Evolutionary conservation across 345 rosid species (phyloP).

Genomic region (Mallotus nudiflorus): DNA sequence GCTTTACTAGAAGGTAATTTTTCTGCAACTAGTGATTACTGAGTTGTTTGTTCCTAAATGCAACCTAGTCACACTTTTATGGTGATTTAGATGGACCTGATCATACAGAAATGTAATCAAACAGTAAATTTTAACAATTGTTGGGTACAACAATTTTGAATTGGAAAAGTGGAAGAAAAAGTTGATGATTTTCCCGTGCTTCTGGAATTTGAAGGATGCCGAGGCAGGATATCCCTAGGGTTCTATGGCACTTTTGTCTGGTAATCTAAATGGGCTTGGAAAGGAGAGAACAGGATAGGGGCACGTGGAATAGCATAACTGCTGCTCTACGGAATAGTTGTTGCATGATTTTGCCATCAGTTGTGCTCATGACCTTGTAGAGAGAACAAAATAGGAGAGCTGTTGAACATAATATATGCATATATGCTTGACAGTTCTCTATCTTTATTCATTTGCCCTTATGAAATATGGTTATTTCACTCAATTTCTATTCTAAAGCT

Average conservation of each 20-base stretch:
- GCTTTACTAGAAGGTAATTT: conserved; percentile 31
- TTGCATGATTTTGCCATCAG: background rate
- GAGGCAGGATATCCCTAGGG: background rate
- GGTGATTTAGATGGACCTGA: background rate
- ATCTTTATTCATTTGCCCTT: too few species aligned
- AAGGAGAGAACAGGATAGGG: background rate
- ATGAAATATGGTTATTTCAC: too few species aligned
- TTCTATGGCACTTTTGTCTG: background rate
- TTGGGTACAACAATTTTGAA: background rate
- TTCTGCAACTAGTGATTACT: conserved; percentile 16
- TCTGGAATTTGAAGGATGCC: background rate
- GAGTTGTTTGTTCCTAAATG: conserved; percentile 8
- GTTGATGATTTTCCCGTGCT: background rate
- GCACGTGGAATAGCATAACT: background rate
- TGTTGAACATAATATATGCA: background rate
- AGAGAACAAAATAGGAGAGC: background rate
- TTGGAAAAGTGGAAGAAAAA: background rate
- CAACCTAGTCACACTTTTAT: conserved; percentile 1
- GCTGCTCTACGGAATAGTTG: background rate
- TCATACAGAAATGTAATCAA: background rate
- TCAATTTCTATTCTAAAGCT: too few species aligned
- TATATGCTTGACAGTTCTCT: too few species aligned
- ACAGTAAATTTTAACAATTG: background rate
- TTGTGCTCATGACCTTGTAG: background rate
- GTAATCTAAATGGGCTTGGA: background rate